Base-by-base conservation (phyloP, 768 basidiomycete genomes). In the Leccinum obscurum region DNA sequence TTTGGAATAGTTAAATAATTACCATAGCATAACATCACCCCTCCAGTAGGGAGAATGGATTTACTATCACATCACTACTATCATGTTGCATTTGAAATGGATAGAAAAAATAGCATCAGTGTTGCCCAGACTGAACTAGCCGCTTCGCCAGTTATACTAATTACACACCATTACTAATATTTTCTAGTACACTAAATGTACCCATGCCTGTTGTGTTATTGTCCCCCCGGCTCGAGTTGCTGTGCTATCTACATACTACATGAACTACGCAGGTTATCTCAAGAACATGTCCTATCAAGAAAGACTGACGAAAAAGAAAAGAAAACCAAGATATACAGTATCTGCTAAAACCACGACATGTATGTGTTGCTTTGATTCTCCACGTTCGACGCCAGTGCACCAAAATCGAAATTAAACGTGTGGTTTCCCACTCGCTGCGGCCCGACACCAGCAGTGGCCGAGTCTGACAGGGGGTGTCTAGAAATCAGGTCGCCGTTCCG, bases 311-410 rank as follows among this genome's bases (percentile, higher is more conserved):
- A 46, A 46, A 46, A 53, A 44, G 39, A 57, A 58, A 14, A 11
- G 10, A 59, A 34, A 32, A 17, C 30, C 65, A 69, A 69, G 62
- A 70, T 54, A 17, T 26, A 35, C 24, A 30, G 17, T 10, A 34
- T 17, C 49, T 20, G 3, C 72, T 75, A 87, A 66, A 87, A 87
- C 86, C 86, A 87, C 24, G 85, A 84, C 86, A 87, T 87, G 68
- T 85, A 87, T 39, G 72, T 74, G 56, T 75, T 74, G 58, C 83
- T 83, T 37, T 84, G 86, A 64, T 81, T 85, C 64, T 83, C 83
- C 60, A 84, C 73, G 51, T 82, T 80, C 51, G 78, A 77, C 30
- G 78, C 82, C 61, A 87, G 67, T 22, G 83, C 85, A 5, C 86
- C 86, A 65, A 85, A 78, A 61, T 86, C 85, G 66, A 86, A 83